Evolutionary conservation across 352 stramenopile genomes (phyloP), one percentile per base, ranked within the genome.

Genomic region (Phytophthora multivora): DNA sequence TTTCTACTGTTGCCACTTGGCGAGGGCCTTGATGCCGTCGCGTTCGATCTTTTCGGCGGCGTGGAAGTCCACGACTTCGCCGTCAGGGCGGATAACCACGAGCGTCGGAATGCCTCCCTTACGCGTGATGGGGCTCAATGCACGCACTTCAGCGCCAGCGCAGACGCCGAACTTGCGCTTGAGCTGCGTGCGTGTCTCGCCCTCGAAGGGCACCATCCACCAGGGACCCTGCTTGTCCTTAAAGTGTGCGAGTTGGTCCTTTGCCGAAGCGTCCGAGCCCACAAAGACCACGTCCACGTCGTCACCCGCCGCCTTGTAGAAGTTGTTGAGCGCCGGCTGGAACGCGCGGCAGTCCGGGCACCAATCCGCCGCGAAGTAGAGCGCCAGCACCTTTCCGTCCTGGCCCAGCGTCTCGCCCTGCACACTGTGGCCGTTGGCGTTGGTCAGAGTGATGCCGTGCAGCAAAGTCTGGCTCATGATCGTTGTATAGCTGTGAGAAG

Each of bases 361-460:
- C 87, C 87, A 94, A 42, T 94, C 83, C 1, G 87, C 85, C 35
- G 83, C 75, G 58, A 95, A 95, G 72, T 91, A 93, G 13, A 95
- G 69, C 59, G 84, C 86, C 35, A 90, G 60, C 26, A 80, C 51
- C 49, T 89, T 89, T 58, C 68, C 79, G 30, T 69, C 40, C 12
- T 62, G 62, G n/a, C 80, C 66, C 10, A 76, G 59, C 25, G 65
- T 63, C 33, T 89, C 80, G 19, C 75, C 80, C 46, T 73, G 52
- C 33, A 75, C 63, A 16, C 59, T 62, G 21, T 88, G 73, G 54
- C 77, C 77, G 21, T 73, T 63, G 46, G 75, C 79, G 60, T 92
- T 89, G 28, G 71, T 71, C 9, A 92, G 66, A 55, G 80, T 71
- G 30, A 84, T 66, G 28, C 63, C 77, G 23, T 85, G 69, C 18